Evolutionary conservation across 176 grass and related monocot genomes (phyloP), one percentile per base, ranked within the genome.

Genomic region (Musa schizocarpa): DNA sequence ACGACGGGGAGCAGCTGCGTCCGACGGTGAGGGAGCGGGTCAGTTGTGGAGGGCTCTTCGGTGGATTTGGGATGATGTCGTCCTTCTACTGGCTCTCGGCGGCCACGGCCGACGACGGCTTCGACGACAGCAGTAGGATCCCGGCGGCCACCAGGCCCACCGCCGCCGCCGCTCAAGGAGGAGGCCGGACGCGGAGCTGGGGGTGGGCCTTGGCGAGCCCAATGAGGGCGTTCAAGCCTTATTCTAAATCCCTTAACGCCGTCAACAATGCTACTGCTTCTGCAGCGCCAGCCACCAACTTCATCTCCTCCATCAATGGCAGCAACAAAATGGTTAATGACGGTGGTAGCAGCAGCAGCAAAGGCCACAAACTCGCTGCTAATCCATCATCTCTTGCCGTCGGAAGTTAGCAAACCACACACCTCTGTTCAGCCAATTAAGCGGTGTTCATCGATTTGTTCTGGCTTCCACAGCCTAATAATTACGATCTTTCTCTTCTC

Each of bases 201-300:
- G 88, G 86, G 9, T 99, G 88, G 96, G 91, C 88, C 21, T 92
- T 99, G 10, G 86, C 96, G 4, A 99, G 96, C 76, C 91, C 91
- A 57, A 95, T 99, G 91, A 77, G 96, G 34, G 88, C 83, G 58
- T 88, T 99, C 52, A 83, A 83, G 79, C 91, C 91, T 5, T 21
- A 65, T 53, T 55, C 88, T 24, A 68, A 86, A 10, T 53, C 50
- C 51, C 1, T 58, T 22, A 74, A 74, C 22, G 24, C 72, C 23
- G 34, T 19, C 48, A 20, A 70, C 25, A 12, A 68, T 8, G 8
- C 34, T 23, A 26, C 26, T 16, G 65, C 65, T 1, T 13, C 24
- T 13, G 25, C 9, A 34, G 17, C 48, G 8, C 34, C 13, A 13
- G 34, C 68, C 34, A 43, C 34, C 34, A 43, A 43, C 34, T 5